Base-by-base conservation (phyloP, 129 eudicot genomes). In the Lonicera japonica region DNA sequence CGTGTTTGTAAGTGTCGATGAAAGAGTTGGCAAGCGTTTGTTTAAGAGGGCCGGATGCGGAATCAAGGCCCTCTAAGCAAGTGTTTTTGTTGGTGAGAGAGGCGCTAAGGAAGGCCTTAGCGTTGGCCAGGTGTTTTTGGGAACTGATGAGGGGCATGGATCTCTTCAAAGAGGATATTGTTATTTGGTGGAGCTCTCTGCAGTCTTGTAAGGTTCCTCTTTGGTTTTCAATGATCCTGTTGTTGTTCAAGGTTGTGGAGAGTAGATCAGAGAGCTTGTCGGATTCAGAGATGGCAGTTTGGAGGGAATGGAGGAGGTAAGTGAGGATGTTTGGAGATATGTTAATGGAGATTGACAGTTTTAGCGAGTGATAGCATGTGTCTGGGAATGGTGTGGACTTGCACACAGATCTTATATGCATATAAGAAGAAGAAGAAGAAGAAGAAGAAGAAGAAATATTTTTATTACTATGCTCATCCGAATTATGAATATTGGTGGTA, bases 81-180 rank as follows among this genome's bases (percentile, higher is more conserved):
- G 99, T 92, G 62, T 54, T 65, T 69, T 80, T 87, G 73, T 92
- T 88, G 34, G 96, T 85, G 13, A 85, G 78, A n/a, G 96, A 84
- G 45, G 99, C 99, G 56, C 88, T 80, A 3, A 92, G 89, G 62
- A 75, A 82, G 0, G 95, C 71, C 47, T 75, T 55, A 3, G 82
- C 91, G 50, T 81, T 95, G 5, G 64, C 71, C 56, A 85, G 39
- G 75, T 24, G 21, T 54, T 38, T 15, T 65, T 19, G 24, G 6
- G 36, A 29, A 29, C 63, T 68, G 22, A 80, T 48, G 21, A 68
- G 34, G 21, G 83, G 48, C 21, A 77, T 39, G n/a, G 98, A 68
- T 61, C 69, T 88, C 25, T 78, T 18, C 5, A 92, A 64, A 11
- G 87, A 65, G 20, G 79, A 40, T 13, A 78, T 24, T 18, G 96